Conservation (phyloP, 148 eudicot genomes). For the Camellia sinensis region DNA sequence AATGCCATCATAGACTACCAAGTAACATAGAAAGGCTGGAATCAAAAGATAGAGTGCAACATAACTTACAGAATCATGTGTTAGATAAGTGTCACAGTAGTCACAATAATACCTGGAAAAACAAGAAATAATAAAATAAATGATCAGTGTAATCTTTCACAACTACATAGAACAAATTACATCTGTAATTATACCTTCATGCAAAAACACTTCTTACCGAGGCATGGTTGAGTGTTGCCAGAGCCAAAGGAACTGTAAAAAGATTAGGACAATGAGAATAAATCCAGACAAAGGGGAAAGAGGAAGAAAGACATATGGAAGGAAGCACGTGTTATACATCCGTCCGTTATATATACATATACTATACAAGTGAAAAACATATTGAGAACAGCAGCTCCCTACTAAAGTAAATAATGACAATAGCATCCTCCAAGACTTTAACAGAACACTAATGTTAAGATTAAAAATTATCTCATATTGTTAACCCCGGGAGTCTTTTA, state of each 20-base stretch:
- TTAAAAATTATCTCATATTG: neutral
- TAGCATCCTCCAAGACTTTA: neutral
- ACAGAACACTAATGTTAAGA: neutral
- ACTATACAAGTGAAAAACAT: neutral
- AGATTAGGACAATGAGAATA: neutral
- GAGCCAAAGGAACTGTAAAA: slow-evolving; percentile 5
- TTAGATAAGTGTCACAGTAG: slow-evolving; percentile 91
- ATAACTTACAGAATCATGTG: slow-evolving; percentile 83
- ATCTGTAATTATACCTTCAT: neutral
- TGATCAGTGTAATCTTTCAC: neutral
- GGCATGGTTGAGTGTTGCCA: slow-evolving; percentile 12
- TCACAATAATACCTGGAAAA: slow-evolving; percentile 87
- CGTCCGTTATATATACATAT: neutral
- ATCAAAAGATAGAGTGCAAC: neutral
- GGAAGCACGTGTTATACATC: neutral
- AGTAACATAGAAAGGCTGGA: neutral
- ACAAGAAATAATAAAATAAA: neutral
- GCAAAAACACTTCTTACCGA: neutral
- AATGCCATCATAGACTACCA: neutral
- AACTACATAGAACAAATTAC: neutral
- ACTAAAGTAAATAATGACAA: neutral
- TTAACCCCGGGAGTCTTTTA: neutral
- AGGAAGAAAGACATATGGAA: neutral
- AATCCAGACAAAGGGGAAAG: neutral
- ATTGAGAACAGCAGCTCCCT: neutral